phyloP scores from a whole-genome alignment of 306 rosid genomes.

The Citrullus mucosospermus region DNA sequence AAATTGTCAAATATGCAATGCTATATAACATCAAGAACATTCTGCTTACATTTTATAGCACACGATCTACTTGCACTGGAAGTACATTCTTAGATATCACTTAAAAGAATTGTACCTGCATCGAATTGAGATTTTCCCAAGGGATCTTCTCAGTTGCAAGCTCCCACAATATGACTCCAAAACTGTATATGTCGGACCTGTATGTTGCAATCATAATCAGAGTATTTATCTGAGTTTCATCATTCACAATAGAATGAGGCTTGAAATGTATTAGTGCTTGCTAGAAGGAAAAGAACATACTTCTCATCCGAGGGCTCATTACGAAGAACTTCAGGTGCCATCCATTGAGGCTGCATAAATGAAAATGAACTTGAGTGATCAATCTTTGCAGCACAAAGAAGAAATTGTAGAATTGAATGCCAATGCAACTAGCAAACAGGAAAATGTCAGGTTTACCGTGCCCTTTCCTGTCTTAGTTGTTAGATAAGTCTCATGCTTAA shows the following conservation, averaged over 20 bases:
- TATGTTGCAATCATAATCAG: conserved; percentile 13
- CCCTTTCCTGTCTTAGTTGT: conserved; percentile 95
- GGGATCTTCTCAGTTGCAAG: conserved; percentile 95
- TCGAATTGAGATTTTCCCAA: conserved; percentile 92
- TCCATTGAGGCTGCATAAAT: conserved; percentile 90
- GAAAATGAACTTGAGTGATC: conserved; percentile 12
- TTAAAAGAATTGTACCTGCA: conserved; percentile 55
- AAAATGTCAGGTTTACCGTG: conserved; percentile 43
- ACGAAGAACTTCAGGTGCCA: conserved; percentile 99
- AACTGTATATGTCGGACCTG: conserved; percentile 98
- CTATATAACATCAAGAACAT: neutral
- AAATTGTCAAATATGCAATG: conserved; percentile 2
- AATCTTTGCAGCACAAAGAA: neutral
- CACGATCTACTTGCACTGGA: neutral
- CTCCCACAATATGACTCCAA: conserved; percentile 97
- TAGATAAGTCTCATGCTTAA: conserved; percentile 83
- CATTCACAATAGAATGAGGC: neutral
- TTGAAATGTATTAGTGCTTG: neutral
- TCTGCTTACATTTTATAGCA: neutral
- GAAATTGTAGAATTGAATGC: conserved; percentile 9
- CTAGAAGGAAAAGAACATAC: conserved; percentile 31
- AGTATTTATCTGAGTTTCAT: neutral
- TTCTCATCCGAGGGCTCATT: conserved; percentile 94
- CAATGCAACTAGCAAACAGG: neutral
- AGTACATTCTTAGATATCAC: neutral